phyloP scores from a whole-genome alignment of 345 rosid species.

The Euphorbia pulcherrima region DNA sequence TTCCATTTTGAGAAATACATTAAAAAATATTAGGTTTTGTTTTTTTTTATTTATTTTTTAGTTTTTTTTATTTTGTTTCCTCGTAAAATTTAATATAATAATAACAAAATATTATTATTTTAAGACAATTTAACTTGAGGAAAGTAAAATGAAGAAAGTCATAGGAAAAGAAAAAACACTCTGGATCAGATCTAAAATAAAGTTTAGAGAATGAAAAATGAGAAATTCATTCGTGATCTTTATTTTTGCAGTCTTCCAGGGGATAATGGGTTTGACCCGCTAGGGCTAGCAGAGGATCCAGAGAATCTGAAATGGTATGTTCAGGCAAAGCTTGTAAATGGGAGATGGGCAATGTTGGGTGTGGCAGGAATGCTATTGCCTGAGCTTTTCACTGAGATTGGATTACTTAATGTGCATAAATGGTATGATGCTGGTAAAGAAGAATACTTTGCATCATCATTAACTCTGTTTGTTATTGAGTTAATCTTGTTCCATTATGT shows the following conservation, averaged over 20 bases:
- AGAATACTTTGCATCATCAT: constrained; percentile 87
- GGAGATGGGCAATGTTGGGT: constrained; percentile 96
- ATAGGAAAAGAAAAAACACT: too few species aligned
- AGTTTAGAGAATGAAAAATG: too few species aligned
- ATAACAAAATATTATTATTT: too few species aligned
- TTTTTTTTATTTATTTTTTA: too few species aligned
- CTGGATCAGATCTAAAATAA: too few species aligned
- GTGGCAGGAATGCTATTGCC: constrained; percentile 91
- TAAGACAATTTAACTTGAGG: too few species aligned
- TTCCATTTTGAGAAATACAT: too few species aligned
- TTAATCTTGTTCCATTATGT: constrained; percentile 95
- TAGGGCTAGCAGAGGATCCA: constrained; percentile 87
- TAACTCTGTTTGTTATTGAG: constrained; percentile 88
- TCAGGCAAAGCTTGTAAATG: constrained; percentile 90
- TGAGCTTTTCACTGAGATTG: constrained; percentile 82
- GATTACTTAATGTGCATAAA: constrained; percentile 64
- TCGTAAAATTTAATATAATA: too few species aligned
- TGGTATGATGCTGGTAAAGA: constrained; percentile 96
- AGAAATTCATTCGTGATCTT: too few species aligned
- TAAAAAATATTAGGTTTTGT: too few species aligned
- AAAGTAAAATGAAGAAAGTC: too few species aligned
- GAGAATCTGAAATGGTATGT: constrained; percentile 89
- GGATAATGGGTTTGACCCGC: constrained; percentile 93
- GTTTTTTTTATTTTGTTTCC: too few species aligned
- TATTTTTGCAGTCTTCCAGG: constrained; percentile 64